A percentile compares a stretch with the other conserved stretches of the same genome.
These are phyloP conservation scores for Xeromyces bisporus DNA, from an alignment of 495 filamentous ascomycete genomes.

Conservation along the genomic window DNA sequence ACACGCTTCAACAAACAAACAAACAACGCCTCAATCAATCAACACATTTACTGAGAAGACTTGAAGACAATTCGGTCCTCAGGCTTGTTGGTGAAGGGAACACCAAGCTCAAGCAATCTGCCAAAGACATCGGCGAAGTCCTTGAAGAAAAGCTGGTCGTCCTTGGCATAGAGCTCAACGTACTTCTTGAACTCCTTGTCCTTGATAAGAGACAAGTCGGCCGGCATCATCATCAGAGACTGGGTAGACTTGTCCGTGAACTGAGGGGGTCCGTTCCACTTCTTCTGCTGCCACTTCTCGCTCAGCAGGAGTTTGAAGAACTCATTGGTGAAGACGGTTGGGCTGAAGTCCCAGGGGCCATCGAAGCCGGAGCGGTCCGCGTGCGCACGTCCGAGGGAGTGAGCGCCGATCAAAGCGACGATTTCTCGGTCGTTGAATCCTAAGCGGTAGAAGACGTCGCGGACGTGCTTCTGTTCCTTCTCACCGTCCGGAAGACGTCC, in stretches of 20 bases:
- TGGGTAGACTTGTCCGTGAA: slow-evolving; percentile 72
- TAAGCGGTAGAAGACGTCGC: slow-evolving; percentile 91
- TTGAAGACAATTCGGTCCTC: slow-evolving; percentile 62
- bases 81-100: slow-evolving; percentile 61
- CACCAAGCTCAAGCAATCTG: slow-evolving; percentile 87
- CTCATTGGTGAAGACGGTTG: slow-evolving; percentile 87
- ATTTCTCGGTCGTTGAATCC: slow-evolving; percentile 97
- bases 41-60: slow-evolving; percentile 34
- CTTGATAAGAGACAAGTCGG: slow-evolving; percentile 73
- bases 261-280: slow-evolving; percentile 86
- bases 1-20: too few relatives aligned
- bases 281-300: slow-evolving; percentile 83
- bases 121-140: slow-evolving; percentile 66
- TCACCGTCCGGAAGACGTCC: slow-evolving; percentile 84
- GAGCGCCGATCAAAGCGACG: slow-evolving; percentile 75
- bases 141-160: slow-evolving; percentile 82
- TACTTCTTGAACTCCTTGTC: slow-evolving; percentile 76
- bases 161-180: slow-evolving; percentile 83
- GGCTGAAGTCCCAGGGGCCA: slow-evolving; percentile 93
- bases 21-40: too few relatives aligned
- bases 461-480: slow-evolving; percentile 68
- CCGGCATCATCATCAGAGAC: slow-evolving; percentile 92
- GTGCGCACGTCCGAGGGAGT: slow-evolving; percentile 89
- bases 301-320: slow-evolving; percentile 74
- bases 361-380: slow-evolving; percentile 73